Percentiles rank a stretch among this genome's conserved stretches.
Conservation (phyloP, 2,329 filamentous ascomycete genomes). For the Paecilomyces sp. region DNA sequence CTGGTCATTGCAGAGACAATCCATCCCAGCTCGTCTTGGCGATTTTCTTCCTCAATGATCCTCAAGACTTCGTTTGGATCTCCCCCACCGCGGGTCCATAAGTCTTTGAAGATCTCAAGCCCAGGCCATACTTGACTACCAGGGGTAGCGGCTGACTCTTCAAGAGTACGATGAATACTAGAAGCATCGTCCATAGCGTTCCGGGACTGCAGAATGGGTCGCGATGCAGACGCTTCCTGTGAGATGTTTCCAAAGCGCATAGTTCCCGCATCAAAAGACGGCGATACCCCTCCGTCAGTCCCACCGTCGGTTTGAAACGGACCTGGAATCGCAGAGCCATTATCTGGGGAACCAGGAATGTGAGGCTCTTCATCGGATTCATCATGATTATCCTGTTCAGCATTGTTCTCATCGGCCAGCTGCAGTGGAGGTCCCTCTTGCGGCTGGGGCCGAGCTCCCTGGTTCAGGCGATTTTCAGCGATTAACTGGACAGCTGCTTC, state of each 20-base stretch:
- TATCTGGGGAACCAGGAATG: neutral
- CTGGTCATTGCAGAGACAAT: conserved; percentile 50
- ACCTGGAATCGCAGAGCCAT: neutral
- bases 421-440: conserved; percentile 7
- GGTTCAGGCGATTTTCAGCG: conserved; percentile 27
- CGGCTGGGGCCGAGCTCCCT: conserved; percentile 10
- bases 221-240: conserved; percentile 3
- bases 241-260: neutral
- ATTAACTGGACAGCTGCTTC: conserved; percentile 45
- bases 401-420: conserved; percentile 5
- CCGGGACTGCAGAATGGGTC: conserved; percentile 42
- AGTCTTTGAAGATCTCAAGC: conserved; percentile 46
- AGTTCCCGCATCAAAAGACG: conserved; percentile 3
- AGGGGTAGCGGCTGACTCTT: conserved; percentile 25
- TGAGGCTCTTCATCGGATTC: conserved; percentile 5
- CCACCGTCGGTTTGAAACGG: neutral
- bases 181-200: conserved; percentile 41
- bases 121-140: conserved; percentile 15
- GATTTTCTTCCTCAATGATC: conserved; percentile 55
- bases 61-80: conserved; percentile 52
- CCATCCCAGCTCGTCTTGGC: conserved; percentile 52
- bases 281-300: neutral
- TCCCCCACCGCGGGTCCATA: conserved; percentile 53
- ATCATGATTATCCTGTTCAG: conserved; percentile 1
- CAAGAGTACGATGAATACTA: conserved; percentile 40